phyloP scores from a whole-genome alignment of 139 green algal species.

The Chlamydomonas urium region DNA sequence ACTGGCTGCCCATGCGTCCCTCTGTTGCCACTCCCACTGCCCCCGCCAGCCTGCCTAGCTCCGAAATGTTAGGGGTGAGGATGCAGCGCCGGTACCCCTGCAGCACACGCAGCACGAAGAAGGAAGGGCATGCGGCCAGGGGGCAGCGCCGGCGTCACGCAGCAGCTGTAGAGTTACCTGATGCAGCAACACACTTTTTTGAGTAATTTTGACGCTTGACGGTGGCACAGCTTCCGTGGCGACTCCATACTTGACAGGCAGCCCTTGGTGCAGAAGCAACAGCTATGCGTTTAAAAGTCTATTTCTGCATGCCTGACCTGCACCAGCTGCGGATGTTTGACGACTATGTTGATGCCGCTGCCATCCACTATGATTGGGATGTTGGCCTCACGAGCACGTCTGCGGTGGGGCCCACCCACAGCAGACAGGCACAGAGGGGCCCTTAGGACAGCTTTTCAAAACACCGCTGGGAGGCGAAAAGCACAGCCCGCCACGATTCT shows the following conservation, averaged over 20 bases:
- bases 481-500: constrained; percentile 12
- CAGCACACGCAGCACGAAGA: too few species aligned
- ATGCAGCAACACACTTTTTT: too few species aligned
- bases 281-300: not conserved
- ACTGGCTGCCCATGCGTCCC: constrained; percentile 29
- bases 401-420: too few species aligned
- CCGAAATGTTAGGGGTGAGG: constrained; percentile 59
- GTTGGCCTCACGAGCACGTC: not conserved
- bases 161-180: too few species aligned
- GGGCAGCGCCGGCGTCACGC: too few species aligned
- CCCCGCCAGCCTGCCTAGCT: constrained; percentile 44
- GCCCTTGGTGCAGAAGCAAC: not conserved
- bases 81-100: constrained; percentile 33
- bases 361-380: constrained; percentile 17
- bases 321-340: not conserved
- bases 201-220: not conserved
- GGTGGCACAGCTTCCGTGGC: not conserved
- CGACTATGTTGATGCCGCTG: constrained; percentile 15
- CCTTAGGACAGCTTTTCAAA: too few species aligned
- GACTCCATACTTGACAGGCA: not conserved
- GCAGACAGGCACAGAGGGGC: too few species aligned
- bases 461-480: too few species aligned
- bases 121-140: too few species aligned
- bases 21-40: constrained; percentile 28
- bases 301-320: not conserved